phyloP scores from a whole-genome alignment of 139 green algal genomes.

The Ettlia oleoabundans region DNA sequence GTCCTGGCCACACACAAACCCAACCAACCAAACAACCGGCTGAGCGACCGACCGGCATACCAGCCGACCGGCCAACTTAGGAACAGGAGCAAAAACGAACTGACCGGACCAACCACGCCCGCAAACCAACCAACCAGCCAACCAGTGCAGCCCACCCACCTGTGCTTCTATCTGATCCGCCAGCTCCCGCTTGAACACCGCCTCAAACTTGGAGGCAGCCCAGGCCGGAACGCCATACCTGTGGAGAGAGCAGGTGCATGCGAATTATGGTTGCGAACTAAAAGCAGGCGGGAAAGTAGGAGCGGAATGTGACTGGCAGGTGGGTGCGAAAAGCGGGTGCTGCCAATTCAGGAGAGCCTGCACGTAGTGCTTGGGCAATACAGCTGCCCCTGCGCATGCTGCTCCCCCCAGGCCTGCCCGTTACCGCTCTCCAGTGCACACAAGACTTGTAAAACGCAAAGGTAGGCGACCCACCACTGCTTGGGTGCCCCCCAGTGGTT shows the following conservation, averaged over 20 bases:
- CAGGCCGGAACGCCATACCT: slow-evolving; percentile 80
- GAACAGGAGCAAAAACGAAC: background rate
- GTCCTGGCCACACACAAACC: too few species aligned
- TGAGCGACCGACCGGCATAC: too few species aligned
- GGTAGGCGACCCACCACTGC: slow-evolving; percentile 54
- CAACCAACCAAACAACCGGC: too few species aligned
- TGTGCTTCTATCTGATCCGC: slow-evolving; percentile 63
- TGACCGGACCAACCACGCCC: too few species aligned
- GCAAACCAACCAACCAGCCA: background rate
- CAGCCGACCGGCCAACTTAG: too few species aligned
- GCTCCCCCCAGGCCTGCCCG: background rate
- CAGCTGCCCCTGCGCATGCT: background rate
- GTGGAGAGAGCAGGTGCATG: background rate
- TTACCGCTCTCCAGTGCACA: too few species aligned
- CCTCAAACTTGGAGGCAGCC: slow-evolving; percentile 67
- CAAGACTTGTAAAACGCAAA: too few species aligned
- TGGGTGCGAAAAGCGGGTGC: too few species aligned
- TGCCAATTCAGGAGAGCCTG: too few species aligned
- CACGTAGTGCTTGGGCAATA: too few species aligned
- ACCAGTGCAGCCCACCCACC: too few species aligned
- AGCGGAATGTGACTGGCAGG: background rate
- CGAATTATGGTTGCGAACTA: background rate
- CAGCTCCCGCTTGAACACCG: slow-evolving; percentile 70
- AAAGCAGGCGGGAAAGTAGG: background rate
- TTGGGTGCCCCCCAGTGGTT: slow-evolving; percentile 78